These are phyloP conservation scores for Skeletonema marinoi DNA, from an alignment of 108 stramenopile species.

Conservation along the genomic window DNA sequence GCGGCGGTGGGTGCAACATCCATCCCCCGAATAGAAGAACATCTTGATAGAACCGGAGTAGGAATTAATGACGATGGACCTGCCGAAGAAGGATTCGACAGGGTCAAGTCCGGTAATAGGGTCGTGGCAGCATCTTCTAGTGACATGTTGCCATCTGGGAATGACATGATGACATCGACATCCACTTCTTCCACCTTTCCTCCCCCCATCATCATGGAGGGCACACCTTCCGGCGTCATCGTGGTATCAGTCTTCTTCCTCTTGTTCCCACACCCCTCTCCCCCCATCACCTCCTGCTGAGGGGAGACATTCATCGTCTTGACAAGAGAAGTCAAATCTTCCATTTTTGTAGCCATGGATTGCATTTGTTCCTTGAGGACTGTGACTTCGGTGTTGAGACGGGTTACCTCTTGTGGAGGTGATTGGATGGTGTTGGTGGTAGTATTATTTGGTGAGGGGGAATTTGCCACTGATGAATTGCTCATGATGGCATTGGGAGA, in stretches of 20 bases:
- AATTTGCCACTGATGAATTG: not conserved
- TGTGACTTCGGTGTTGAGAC: slow-evolving; percentile 70
- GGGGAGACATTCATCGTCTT: slow-evolving; percentile 58
- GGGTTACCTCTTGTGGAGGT: slow-evolving; percentile 18
- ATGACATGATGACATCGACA: slow-evolving; percentile 7
- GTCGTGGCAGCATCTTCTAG: slow-evolving; percentile 5
- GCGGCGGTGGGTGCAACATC: not conserved
- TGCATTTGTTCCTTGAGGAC: slow-evolving; percentile 70
- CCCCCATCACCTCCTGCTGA: slow-evolving; percentile 35
- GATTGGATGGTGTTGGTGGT: not conserved
- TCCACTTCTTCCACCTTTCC: slow-evolving; percentile 1
- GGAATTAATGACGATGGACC: slow-evolving; percentile 2
- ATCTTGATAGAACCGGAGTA: slow-evolving; percentile 8
- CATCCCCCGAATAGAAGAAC: not conserved
- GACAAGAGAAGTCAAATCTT: slow-evolving; percentile 71
- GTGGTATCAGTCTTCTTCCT: slow-evolving; percentile 16
- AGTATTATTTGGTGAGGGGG: not conserved
- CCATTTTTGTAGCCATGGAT: slow-evolving; percentile 84
- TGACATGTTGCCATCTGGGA: slow-evolving; percentile 14
- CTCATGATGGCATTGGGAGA: not conserved
- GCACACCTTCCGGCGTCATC: not conserved
- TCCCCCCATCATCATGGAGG: slow-evolving; percentile 1
- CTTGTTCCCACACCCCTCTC: slow-evolving; percentile 18
- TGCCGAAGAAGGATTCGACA: not conserved
- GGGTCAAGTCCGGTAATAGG: slow-evolving; percentile 6